Base-by-base conservation (phyloP, 129 eudicot species). In the Tagetes erecta region DNA sequence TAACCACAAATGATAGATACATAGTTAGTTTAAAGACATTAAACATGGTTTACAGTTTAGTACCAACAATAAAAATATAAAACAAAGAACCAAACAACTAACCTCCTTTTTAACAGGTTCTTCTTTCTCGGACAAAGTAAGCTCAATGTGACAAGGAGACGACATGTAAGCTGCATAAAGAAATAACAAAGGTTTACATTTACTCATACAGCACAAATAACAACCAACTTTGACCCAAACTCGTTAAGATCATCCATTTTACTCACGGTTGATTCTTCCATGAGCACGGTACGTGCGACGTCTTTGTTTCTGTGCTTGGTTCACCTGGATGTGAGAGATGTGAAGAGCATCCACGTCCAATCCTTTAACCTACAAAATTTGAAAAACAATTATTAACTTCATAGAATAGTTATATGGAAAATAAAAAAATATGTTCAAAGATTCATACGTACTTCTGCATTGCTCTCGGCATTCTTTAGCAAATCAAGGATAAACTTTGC, bases 391-490 rank as follows among this genome's bases (percentile, higher is more conserved):
- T 10, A 57, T 35, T 3, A 60, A 35, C 3, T 11, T 3, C 0
- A 34, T n/a, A 12, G 1, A 4, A 30, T 4, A 45, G 59, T 11
- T 6, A 6, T 4, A 8, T 14, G 1, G 4, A n/a, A 20, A 47
- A 7, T 11, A 12, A 1, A 47, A 49, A 8, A 31, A 36, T 20
- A 40, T 1, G 6, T 20, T 20, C 27, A 31, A 4, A 13, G 14
- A 10, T 0, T 30, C 20, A 5, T 33, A n/a, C 76, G 14, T 81
- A 81, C 87, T 68, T 86, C 87, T 37, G 91, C 91, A 45, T 86
- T 86, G 33, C 91, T 86, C 74, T 86, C 91, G 10, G 87, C 91
- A 47, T 86, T 86, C 70, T 86, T 86, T 20, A 83, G 87, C 53
- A 83, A 71, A 65, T 86, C 90, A 60, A 86, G 73, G 55, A 86